These are phyloP conservation scores for Geosmithia flava DNA, from an alignment of 2,329 filamentous ascomycete genomes.

Conservation along the genomic window DNA sequence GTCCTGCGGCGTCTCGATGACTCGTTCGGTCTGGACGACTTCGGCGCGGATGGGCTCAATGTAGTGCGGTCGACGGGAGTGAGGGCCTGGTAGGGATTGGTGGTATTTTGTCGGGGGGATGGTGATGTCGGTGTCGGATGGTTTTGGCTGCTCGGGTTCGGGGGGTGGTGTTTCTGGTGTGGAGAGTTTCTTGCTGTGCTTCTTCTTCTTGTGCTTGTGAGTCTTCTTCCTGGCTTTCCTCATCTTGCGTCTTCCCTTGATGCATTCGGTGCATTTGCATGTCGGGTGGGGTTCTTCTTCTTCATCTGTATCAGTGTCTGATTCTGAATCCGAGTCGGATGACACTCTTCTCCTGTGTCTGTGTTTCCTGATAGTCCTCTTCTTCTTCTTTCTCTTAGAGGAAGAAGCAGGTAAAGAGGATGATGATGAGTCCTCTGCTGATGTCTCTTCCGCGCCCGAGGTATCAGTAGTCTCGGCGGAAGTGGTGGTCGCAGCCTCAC, in stretches of 20 bases:
- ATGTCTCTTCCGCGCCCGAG: background rate
- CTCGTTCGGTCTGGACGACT: constrained; percentile 41
- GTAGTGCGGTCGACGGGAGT: constrained; percentile 26
- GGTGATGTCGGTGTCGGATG: constrained; percentile 6
- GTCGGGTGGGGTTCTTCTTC: constrained; percentile 21
- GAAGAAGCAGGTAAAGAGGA: no score
- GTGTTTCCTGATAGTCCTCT: background rate
- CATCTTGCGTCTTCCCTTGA: constrained; percentile 9
- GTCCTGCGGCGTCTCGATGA: constrained; percentile 37
- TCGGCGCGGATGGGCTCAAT: constrained; percentile 34
- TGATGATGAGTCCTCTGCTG: no score
- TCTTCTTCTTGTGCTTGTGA: constrained; percentile 1
- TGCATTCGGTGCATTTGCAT: constrained; percentile 20
- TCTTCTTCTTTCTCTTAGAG: background rate
- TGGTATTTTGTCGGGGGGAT: constrained; percentile 10
- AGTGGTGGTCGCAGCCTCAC: background rate
- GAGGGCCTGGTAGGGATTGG: constrained; percentile 14
- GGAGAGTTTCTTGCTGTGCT: background rate
- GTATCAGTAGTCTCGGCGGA: background rate
- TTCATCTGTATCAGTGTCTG: constrained; percentile 17
- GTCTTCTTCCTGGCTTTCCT: constrained; percentile 2
- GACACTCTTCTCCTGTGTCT: background rate
- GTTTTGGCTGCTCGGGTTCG: constrained; percentile 3
- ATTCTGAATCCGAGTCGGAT: constrained; percentile 6
- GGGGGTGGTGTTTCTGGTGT: no score